These are phyloP conservation scores for Irpex sp. DNA, from an alignment of 1,284 basidiomycete species.

Conservation along the genomic window DNA sequence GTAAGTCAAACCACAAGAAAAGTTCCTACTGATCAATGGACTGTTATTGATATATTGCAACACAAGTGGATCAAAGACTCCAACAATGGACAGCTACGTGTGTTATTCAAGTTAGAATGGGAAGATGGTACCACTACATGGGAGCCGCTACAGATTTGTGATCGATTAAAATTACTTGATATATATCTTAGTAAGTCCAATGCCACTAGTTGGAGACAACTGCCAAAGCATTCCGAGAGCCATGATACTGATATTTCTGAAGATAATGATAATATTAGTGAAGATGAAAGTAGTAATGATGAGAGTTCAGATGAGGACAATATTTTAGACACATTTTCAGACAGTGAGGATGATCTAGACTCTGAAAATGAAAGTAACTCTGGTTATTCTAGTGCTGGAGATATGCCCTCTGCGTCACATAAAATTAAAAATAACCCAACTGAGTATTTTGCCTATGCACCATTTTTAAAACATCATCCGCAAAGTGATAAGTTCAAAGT, in stretches of 20 bases:
- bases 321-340: too few relatives aligned
- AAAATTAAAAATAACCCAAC: background rate
- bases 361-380: too few relatives aligned
- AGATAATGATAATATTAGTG: too few relatives aligned
- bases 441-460: constrained; percentile 13
- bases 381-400: background rate
- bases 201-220: background rate
- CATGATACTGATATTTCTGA: too few relatives aligned
- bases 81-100: background rate
- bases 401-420: background rate
- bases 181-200: background rate
- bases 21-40: background rate
- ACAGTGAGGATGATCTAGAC: too few relatives aligned
- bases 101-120: constrained; percentile 2
- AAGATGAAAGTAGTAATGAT: too few relatives aligned
- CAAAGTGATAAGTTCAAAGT: constrained; percentile 19
- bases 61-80: constrained; percentile 6
- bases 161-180: background rate
- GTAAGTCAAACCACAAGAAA: background rate
- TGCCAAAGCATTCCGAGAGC: background rate
- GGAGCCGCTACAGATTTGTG: background rate
- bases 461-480: constrained; percentile 16
- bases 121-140: background rate
- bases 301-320: too few relatives aligned
- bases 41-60: background rate